phyloP scores from a whole-genome alignment of 208 protist genomes.

The Vickermania spadyakhi region DNA sequence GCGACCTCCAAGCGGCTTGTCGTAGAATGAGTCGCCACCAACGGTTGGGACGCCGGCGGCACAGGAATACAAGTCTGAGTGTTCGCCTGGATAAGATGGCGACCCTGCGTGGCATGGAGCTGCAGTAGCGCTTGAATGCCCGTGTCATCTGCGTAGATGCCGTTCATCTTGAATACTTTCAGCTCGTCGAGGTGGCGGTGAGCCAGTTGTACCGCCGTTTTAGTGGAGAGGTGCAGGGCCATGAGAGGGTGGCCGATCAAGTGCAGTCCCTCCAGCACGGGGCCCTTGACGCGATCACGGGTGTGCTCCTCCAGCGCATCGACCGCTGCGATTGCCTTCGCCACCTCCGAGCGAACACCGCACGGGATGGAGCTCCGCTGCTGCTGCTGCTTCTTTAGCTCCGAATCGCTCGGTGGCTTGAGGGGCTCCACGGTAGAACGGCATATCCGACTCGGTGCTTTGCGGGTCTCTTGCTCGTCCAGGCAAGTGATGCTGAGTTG shows the following conservation, averaged over 20 bases:
- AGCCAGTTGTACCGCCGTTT: neutral
- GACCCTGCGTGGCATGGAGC: neutral
- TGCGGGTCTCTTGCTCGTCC: too few relatives aligned
- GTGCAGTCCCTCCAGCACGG: constrained; percentile 1
- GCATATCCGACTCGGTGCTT: too few relatives aligned
- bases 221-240: neutral
- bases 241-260: neutral
- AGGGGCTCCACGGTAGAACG: too few relatives aligned
- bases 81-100: neutral
- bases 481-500: too few relatives aligned
- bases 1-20: neutral
- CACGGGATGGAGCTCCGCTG: too few relatives aligned
- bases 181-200: neutral
- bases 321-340: neutral
- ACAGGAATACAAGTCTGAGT: neutral
- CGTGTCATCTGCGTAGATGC: neutral
- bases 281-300: neutral
- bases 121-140: neutral
- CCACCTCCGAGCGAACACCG: too few relatives aligned
- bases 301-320: neutral
- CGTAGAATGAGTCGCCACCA: neutral
- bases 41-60: neutral
- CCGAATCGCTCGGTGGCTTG: too few relatives aligned
- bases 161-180: neutral
- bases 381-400: too few relatives aligned